Conservation (phyloP, 768 basidiomycete species). For the Boletus tylopilopsis region DNA sequence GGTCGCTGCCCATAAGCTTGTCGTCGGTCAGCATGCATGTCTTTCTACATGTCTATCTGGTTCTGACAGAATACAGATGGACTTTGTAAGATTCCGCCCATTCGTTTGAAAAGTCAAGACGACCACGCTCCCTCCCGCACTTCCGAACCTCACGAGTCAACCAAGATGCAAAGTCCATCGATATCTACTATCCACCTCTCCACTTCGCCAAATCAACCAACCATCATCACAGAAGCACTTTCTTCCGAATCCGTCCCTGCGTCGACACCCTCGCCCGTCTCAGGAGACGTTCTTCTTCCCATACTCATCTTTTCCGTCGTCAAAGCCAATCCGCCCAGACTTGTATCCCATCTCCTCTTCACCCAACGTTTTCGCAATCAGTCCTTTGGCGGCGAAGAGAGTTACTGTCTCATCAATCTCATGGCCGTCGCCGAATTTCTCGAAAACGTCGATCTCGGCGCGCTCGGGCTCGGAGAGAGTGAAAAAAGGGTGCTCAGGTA, state of each 20-base stretch:
- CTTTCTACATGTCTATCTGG: background rate
- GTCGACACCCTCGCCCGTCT: constrained; percentile 48
- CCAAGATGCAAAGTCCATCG: constrained; percentile 1
- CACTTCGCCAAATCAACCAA: background rate
- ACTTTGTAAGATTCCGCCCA: constrained; percentile 66
- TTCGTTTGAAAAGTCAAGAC: constrained; percentile 67
- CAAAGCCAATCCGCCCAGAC: constrained; percentile 81
- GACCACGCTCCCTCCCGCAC: constrained; percentile 14
- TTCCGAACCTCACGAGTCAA: constrained; percentile 1
- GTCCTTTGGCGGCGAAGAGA: constrained; percentile 59
- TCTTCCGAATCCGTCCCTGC: constrained; percentile 9
- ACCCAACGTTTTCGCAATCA: constrained; percentile 31
- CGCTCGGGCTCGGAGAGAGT: constrained; percentile 59
- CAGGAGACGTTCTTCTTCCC: constrained; percentile 88
- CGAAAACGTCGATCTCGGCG: constrained; percentile 87
- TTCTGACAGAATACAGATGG: constrained; percentile 50
- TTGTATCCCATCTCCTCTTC: constrained; percentile 53
- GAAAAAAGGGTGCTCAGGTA: constrained; percentile 58
- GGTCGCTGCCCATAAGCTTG: constrained; percentile 78
- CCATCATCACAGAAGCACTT: constrained; percentile 2
- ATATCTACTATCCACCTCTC: constrained; percentile 7
- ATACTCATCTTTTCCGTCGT: constrained; percentile 93
- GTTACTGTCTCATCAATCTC: constrained; percentile 90
- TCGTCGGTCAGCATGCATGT: constrained; percentile 57
- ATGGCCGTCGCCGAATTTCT: constrained; percentile 95